Conservation (phyloP, 2,329 filamentous ascomycete species). For the Botrytis sinoallii region DNA sequence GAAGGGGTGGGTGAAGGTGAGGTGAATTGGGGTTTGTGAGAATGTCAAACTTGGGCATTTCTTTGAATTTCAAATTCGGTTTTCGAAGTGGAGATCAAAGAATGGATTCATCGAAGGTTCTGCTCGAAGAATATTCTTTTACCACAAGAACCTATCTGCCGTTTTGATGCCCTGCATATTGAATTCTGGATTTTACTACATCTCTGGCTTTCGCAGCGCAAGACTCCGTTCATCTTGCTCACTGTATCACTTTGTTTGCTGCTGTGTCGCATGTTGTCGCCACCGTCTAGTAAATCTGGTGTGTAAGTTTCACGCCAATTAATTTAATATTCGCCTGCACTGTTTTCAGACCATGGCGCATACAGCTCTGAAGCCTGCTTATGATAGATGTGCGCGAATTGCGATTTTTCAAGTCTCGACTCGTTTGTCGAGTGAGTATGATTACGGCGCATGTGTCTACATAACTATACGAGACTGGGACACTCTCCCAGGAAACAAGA, state of each 20-base stretch:
- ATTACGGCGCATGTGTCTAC: not conserved
- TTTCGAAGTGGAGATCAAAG: not conserved
- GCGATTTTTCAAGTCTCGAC: not conserved
- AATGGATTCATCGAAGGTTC: not conserved
- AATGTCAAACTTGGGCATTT: not conserved
- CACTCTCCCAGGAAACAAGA: not conserved
- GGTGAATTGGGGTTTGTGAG: not conserved
- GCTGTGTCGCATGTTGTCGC: not conserved
- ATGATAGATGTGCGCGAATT: not conserved
- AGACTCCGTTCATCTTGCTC: accelerated
- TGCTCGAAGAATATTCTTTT: not conserved
- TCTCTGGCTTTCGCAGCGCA: not conserved
- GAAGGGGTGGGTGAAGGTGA: not conserved
- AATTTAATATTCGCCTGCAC: not conserved
- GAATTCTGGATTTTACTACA: accelerated
- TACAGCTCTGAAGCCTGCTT: not conserved
- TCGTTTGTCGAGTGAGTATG: not conserved
- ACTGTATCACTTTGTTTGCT: not conserved
- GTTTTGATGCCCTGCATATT: not conserved
- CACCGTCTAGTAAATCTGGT: not conserved
- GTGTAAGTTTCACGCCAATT: not conserved
- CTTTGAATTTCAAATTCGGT: not conserved
- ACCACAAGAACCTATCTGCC: not conserved
- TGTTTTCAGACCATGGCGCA: not conserved
- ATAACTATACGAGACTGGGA: not conserved